Conservation (phyloP, 768 basidiomycete genomes). For the Amyloporia xantha region DNA sequence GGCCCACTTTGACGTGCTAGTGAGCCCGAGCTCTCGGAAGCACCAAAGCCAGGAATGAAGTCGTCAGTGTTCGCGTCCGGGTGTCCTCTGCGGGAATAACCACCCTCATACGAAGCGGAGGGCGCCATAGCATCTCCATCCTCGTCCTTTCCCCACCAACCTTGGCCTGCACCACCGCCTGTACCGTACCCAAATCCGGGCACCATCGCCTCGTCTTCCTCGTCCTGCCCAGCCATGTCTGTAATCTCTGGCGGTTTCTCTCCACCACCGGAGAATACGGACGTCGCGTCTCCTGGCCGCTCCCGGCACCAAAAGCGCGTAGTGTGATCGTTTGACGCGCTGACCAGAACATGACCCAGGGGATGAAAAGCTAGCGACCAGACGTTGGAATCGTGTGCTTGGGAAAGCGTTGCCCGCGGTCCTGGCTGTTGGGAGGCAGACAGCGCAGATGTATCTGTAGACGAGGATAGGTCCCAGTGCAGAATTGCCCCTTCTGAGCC, state of each 20-base stretch:
- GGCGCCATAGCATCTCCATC: constrained; percentile 20
- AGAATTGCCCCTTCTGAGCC: constrained; percentile 92
- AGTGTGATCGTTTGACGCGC: constrained; percentile 96
- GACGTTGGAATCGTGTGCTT: constrained; percentile 97
- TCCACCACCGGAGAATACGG: constrained; percentile 72
- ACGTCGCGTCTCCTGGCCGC: constrained; percentile 75
- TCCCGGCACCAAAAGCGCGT: constrained; percentile 98
- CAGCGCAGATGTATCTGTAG: constrained; percentile 40
- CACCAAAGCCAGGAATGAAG: constrained; percentile 50
- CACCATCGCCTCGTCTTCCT: constrained; percentile 62
- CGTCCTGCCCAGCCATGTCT: constrained; percentile 45
- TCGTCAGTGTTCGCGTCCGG: constrained; percentile 38
- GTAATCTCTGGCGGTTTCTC: constrained; percentile 75
- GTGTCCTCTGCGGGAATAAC: constrained; percentile 3
- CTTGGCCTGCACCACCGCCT: constrained; percentile 14
- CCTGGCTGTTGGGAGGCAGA: constrained; percentile 27
- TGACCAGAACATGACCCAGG: constrained; percentile 88
- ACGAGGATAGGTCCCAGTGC: constrained; percentile 82
- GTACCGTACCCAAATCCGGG: constrained; percentile 54
- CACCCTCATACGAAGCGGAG: constrained; percentile 16
- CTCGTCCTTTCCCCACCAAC: constrained; percentile 44
- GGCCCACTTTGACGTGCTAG: constrained; percentile 27
- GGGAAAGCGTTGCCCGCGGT: constrained; percentile 82
- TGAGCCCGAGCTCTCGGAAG: constrained; percentile 17
- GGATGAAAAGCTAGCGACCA: constrained; percentile 96